A percentile compares a stretch with the other conserved stretches of the same genome.
phyloP scores from a whole-genome alignment of 148 eudicot genomes.

The Bassia scoparia region DNA sequence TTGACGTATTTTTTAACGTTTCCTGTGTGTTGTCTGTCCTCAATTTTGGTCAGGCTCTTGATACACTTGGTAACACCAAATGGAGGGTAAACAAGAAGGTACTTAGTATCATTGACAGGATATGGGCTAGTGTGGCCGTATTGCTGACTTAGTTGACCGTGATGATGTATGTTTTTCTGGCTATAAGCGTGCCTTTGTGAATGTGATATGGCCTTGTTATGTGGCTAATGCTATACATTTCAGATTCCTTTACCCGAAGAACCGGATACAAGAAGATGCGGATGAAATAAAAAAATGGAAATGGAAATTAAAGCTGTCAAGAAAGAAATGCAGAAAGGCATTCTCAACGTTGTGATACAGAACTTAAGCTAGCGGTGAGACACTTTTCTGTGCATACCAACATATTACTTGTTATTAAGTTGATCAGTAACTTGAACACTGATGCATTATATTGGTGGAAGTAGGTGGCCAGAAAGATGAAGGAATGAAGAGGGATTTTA shows the following conservation, averaged over 20 bases:
- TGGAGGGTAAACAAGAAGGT: slow-evolving; percentile 86
- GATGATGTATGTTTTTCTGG: slow-evolving; percentile 59
- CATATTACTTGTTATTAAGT: background rate
- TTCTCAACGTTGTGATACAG: slow-evolving; percentile 83
- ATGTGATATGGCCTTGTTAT: background rate
- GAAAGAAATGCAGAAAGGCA: slow-evolving; percentile 82
- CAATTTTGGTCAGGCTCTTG: slow-evolving; percentile 55
- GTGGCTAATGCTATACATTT: slow-evolving; percentile 14
- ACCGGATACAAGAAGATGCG: slow-evolving; percentile 78
- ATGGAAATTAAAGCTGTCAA: slow-evolving; percentile 65
- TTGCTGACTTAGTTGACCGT: slow-evolving; percentile 76
- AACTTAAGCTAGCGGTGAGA: slow-evolving; percentile 88
- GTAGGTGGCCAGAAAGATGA: slow-evolving; percentile 90
- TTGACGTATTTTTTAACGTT: background rate
- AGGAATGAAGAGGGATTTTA: slow-evolving; percentile 84
- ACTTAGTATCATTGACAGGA: slow-evolving; percentile 61
- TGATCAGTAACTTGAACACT: slow-evolving; percentile 1
- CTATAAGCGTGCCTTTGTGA: background rate
- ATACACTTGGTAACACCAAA: slow-evolving; percentile 81
- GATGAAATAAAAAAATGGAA: slow-evolving; percentile 64
- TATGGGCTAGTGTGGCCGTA: slow-evolving; percentile 83
- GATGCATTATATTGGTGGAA: slow-evolving; percentile 5
- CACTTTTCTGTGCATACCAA: slow-evolving; percentile 18
- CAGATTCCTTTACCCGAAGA: slow-evolving; percentile 72
- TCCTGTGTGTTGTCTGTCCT: background rate